A percentile compares a stretch with the other conserved stretches of the same genome.
Evolutionary conservation across 2,329 filamentous ascomycete species (phyloP).

Genomic region (Penicillium sp.): DNA sequence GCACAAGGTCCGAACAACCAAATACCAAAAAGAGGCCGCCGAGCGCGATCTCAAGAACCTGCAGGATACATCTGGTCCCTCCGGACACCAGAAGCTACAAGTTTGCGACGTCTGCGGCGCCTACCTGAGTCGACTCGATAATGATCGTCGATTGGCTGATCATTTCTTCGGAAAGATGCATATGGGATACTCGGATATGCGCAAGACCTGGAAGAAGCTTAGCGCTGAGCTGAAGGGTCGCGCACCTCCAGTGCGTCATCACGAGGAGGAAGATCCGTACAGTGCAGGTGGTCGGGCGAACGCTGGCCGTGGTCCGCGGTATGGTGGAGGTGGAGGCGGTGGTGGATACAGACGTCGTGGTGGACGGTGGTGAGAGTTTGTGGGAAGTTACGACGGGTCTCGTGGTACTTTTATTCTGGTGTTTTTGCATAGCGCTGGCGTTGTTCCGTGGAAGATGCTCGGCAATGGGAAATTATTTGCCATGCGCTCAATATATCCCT

Average conservation of each 20-base stretch:
- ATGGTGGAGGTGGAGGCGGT: constrained; percentile 44
- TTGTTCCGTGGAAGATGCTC: constrained; percentile 31
- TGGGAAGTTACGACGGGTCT: constrained; percentile 8
- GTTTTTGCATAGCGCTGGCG: constrained; percentile 46
- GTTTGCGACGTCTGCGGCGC: constrained; percentile 98
- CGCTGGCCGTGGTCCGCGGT: constrained; percentile 44
- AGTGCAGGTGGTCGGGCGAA: constrained; percentile 40
- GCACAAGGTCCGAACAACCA: constrained; percentile 78
- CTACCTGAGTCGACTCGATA: constrained; percentile 88
- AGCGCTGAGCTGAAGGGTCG: constrained; percentile 81
- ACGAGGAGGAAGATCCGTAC: constrained; percentile 55
- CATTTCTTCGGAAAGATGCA: constrained; percentile 99
- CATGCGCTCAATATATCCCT: constrained; percentile 18
- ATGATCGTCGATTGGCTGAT: constrained; percentile 88
- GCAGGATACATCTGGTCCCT: constrained; percentile 87
- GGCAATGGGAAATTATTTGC: constrained; percentile 23
- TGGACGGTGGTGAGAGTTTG: constrained; percentile 39
- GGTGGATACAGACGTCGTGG: constrained; percentile 45
- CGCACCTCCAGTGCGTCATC: constrained; percentile 59
- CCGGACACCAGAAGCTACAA: constrained; percentile 95
- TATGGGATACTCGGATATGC: constrained; percentile 95
- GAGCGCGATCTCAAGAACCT: constrained; percentile 88
- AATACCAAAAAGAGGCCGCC: constrained; percentile 76
- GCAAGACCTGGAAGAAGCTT: constrained; percentile 85
- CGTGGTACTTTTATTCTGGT: constrained; percentile 9